Conservation (phyloP, 202 grass and related monocot species). For the Musa balbisiana region DNA sequence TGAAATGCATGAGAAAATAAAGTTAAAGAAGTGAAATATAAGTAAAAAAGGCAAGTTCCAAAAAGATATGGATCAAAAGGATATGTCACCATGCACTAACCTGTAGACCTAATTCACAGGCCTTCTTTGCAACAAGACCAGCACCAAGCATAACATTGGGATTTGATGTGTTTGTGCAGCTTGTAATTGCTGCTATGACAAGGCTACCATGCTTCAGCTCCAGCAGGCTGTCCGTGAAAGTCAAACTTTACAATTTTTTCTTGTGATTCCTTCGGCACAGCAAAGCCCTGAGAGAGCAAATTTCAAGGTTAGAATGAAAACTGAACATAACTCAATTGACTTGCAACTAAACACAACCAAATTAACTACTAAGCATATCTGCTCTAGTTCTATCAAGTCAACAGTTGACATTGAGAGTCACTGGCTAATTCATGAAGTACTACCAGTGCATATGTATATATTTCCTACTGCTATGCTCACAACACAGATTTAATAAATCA, state of each 20-base stretch:
- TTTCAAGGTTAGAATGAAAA: background rate
- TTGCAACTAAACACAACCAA: background rate
- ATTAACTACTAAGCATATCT: no score
- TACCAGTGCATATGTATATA: no score
- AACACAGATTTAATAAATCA: no score
- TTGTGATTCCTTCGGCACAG: conserved; percentile 22
- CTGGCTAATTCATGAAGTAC: background rate
- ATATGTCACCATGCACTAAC: conserved; percentile 4
- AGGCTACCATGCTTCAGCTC: conserved; percentile 22
- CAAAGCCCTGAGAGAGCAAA: conserved; percentile 18
- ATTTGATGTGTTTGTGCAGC: conserved; percentile 27
- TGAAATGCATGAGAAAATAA: background rate
- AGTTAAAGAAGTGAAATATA: background rate
- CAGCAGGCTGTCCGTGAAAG: conserved; percentile 23
- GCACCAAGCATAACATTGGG: conserved; percentile 28
- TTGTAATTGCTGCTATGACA: conserved; percentile 27
- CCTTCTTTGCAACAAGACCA: conserved; percentile 28
- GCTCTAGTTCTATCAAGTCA: no score
- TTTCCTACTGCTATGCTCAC: no score
- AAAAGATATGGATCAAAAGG: background rate
- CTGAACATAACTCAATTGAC: background rate
- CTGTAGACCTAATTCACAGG: conserved; percentile 25
- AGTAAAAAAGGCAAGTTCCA: background rate
- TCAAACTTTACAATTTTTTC: conserved; percentile 24
- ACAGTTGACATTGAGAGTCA: no score